Conservation (phyloP, 306 rosid genomes). For the Cucurbita moschata region DNA sequence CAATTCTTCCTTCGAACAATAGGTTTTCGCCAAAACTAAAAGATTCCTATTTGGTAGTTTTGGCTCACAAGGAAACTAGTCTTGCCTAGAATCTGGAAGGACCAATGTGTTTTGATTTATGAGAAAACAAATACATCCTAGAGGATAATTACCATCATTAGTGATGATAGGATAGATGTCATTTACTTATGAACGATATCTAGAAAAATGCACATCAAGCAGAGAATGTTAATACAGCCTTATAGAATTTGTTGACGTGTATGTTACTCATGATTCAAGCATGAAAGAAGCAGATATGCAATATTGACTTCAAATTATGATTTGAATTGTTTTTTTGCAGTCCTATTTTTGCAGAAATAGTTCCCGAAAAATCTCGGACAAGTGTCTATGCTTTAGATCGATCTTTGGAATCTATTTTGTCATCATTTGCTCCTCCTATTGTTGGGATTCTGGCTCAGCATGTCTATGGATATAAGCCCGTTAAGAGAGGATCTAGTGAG, state of each 20-base stretch:
- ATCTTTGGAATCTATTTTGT: constrained; percentile 67
- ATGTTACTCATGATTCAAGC: neutral
- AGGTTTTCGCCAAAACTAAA: neutral
- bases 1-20: neutral
- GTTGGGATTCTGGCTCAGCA: constrained; percentile 83
- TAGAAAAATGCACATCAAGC: neutral
- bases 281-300: neutral
- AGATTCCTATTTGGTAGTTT: neutral
- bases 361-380: constrained; percentile 80
- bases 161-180: neutral
- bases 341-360: constrained; percentile 97
- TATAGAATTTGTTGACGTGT: neutral
- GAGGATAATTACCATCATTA: neutral
- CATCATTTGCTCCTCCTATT: constrained; percentile 81
- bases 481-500: constrained; percentile 29
- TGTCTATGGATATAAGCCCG: constrained; percentile 67
- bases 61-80: neutral
- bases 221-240: neutral
- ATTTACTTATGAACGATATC: neutral
- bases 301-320: neutral
- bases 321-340: constrained; percentile 17
- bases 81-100: neutral
- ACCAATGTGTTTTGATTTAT: neutral
- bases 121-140: neutral
- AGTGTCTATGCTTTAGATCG: constrained; percentile 85